Evolutionary conservation across 257 asterid species (phyloP).

Genomic region (Verbascum thapsus): DNA sequence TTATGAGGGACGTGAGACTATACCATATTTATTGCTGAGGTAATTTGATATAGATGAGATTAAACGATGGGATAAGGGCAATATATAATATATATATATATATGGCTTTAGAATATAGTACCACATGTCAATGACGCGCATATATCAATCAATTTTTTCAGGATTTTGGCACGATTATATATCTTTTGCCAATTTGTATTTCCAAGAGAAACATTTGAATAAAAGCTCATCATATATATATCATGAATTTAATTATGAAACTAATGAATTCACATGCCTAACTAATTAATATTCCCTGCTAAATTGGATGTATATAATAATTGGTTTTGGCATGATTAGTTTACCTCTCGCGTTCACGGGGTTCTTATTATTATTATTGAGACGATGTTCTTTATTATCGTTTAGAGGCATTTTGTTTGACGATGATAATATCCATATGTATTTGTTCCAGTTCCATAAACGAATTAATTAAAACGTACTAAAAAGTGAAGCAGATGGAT

Average conservation of each 20-base stretch:
- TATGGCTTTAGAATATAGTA: not conserved
- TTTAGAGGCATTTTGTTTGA: no score
- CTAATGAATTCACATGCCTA: conserved; percentile 20
- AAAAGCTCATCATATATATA: no score
- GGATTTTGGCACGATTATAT: conserved; percentile 6
- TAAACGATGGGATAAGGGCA: not conserved
- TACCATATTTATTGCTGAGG: not conserved
- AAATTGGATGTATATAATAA: not conserved
- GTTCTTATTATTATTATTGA: no score
- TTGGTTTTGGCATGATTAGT: conserved; percentile 18
- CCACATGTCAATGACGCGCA: conserved; percentile 9
- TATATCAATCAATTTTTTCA: not conserved
- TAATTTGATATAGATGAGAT: not conserved
- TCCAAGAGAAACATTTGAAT: no score
- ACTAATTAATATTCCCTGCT: conserved; percentile 29
- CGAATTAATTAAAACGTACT: not conserved
- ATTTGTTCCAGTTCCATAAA: not conserved
- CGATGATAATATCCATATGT: no score
- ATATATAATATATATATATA: no score
- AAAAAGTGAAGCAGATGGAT: not conserved
- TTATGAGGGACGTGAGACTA: not conserved
- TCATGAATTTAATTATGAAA: not conserved
- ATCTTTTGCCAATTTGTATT: no score
- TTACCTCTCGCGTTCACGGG: not conserved
- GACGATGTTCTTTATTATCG: no score